These are phyloP conservation scores for Themeda triandra DNA, from an alignment of 176 grass and related monocot species.

Conservation along the genomic window DNA sequence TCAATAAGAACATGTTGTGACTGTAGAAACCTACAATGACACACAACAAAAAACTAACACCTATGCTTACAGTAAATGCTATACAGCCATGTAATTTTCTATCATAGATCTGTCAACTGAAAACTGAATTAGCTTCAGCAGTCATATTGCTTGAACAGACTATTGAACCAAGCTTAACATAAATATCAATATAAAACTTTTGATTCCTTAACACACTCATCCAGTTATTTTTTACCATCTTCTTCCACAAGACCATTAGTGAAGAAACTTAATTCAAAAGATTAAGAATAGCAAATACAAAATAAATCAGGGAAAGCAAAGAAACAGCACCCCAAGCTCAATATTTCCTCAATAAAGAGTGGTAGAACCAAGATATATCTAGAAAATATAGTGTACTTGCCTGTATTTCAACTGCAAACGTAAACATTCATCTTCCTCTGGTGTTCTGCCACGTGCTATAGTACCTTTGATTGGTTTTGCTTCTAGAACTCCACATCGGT, in stretches of 20 bases:
- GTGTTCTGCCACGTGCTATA: constrained; percentile 81
- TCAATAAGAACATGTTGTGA: neutral
- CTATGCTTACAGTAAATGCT: neutral
- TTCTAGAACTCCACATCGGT: constrained; percentile 60
- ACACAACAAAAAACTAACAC: neutral
- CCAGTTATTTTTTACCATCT: neutral
- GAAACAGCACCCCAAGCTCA: neutral
- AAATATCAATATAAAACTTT: neutral
- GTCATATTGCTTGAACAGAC: neutral
- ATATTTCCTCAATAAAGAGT: neutral
- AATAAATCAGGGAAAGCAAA: constrained; percentile 15
- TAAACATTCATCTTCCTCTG: constrained; percentile 76
- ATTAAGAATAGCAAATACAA: neutral
- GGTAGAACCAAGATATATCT: neutral
- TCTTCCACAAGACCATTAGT: neutral
- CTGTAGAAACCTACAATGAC: neutral
- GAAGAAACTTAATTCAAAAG: constrained; percentile 8
- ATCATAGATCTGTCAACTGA: neutral
- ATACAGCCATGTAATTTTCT: neutral
- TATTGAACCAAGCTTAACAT: neutral
- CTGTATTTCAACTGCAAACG: constrained; percentile 91
- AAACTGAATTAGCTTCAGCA: neutral
- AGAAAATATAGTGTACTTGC: constrained; percentile 32
- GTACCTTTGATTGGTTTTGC: constrained; percentile 99
- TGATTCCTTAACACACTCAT: neutral